Percentiles rank a stretch among this genome's conserved stretches.
phyloP scores from a whole-genome alignment of 768 basidiomycete species.

The Naganishia vaughanmartiniae region DNA sequence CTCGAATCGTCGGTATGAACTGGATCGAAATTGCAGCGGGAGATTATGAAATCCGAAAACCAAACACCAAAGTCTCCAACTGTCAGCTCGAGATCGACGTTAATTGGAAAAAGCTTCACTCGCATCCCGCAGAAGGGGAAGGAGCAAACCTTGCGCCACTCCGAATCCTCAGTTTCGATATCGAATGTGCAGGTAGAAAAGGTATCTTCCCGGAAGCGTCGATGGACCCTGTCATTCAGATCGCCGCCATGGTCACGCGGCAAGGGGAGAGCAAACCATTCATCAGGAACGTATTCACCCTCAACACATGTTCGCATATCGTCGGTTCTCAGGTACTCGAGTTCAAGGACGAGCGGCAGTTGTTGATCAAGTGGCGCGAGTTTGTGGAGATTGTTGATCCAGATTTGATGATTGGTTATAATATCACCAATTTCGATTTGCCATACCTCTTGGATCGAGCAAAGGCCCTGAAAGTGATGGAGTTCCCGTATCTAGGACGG shows the following conservation, averaged over 20 bases:
- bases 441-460: constrained; percentile 94
- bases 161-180: constrained; percentile 94
- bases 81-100: constrained; percentile 81
- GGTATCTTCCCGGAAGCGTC: constrained; percentile 93
- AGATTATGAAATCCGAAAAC: constrained; percentile 66
- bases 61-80: constrained; percentile 64
- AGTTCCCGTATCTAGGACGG: constrained; percentile 73
- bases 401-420: constrained; percentile 95
- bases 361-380: constrained; percentile 82
- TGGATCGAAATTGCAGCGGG: constrained; percentile 92
- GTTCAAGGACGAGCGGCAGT: constrained; percentile 67
- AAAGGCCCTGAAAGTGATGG: constrained; percentile 67
- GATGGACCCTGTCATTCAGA: constrained; percentile 92
- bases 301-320: constrained; percentile 89
- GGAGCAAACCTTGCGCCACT: constrained; percentile 92
- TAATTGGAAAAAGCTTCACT: constrained; percentile 81
- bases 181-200: constrained; percentile 96
- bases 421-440: constrained; percentile 89
- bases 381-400: constrained; percentile 89
- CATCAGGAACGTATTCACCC: constrained; percentile 91
- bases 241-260: constrained; percentile 96
- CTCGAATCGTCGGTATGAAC: constrained; percentile 93
- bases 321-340: constrained; percentile 95
- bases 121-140: constrained; percentile 83
- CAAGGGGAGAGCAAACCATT: constrained; percentile 94